Evolutionary conservation across 2,329 filamentous ascomycete genomes (phyloP), one percentile per base, ranked within the genome.

Genomic region (Aspergillus fumigatiaffinis): DNA sequence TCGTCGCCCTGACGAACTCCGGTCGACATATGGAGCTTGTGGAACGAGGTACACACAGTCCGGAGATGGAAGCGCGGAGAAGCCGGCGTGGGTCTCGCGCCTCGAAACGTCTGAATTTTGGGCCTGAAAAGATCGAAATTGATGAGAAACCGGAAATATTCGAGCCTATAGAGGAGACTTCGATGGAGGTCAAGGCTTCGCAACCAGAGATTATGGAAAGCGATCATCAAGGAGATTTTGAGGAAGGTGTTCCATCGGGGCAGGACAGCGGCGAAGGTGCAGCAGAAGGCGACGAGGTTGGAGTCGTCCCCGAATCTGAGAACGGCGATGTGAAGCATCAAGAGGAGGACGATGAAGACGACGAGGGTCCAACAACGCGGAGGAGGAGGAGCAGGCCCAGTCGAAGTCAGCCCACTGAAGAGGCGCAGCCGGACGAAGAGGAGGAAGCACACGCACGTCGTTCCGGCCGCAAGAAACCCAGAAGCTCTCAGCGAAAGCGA

Each of bases 1-100:
- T 87, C 14, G 73, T 85, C 49, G 82, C 81, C 17, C 73, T 87
- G 48, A 82, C 84, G 3, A 81, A 83, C 60, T 86, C 84, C 7
- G 84, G 84, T 20, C 80, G 77, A 57, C 83, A 87, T 68, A 77
- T 79, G 57, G 71, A 82, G 54, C 76, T 83, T 4, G 74, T 85
- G 9, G 77, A 83, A 58, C 74, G 78, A 61, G 82, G 80, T 26
- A 84, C 83, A 2, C 75, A 73, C 44, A 85, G 79, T 55, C 80
- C 83, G 3, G 79, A 83, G 58, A 69, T 71, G 29, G 63, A 66
- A 42, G 6, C 26, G 29, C 54, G 49, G 26, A 57, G 56, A 10
- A 61, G 58, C 32, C 69, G 64, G n/a, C 66, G 63, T 10, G 62
- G 63, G 38, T 65, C 67, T 64, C 74, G 77, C 59, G 68, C 55